Base-by-base conservation (phyloP, 2,329 filamentous ascomycete genomes). In the Tolypocladium guangdongense region DNA sequence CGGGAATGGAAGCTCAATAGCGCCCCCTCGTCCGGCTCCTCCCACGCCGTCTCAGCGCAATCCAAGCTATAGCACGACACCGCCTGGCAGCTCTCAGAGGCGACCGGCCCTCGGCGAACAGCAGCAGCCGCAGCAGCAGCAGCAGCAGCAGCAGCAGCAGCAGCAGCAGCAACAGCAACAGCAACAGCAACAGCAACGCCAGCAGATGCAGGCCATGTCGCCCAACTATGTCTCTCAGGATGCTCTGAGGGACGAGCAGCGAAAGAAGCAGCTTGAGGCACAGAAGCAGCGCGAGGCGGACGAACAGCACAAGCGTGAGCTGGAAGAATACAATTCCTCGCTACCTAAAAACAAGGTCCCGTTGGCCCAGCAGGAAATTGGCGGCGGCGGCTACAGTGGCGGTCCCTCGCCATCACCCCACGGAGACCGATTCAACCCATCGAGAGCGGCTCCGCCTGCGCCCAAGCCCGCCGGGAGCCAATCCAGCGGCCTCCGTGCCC, bases 301-400 rank as follows among this genome's bases (percentile, higher is more conserved):
- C 58, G 86, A 90, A 61, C 81, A 84, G 62, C 80, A 80, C 52
- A 80, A 88, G 52, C 82, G 86, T 59, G 90, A 96, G 51, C 77
- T 88, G 60, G 90, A 93, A 65, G 88, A 84, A 20, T 96, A 96
- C 70, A 96, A 97, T 68, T 87, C 89, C 37, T 90, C 88, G 27
- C 73, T 96, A 55, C 92, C 90, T 35, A 87, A 95, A 74, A 84
- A 80, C 58, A 89, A 88, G 66, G 73, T 84, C 12, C 88, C 89
- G 2, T 64, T 93, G 59, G 90, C 91, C 35, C 89, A 97, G 68
- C 91, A 96, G 70, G 93, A 97, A 68, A 74, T 97, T 60, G 89
- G 88, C 54, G 84, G 85, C 35, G 87, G 85, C 35, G 87, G 82
- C 57, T 78, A 81, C 39, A 75, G 78, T 56, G 72, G 76, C 46